Evolutionary conservation across 108 stramenopile species (phyloP).

Genomic region (Aurantiochytrium sp.): DNA sequence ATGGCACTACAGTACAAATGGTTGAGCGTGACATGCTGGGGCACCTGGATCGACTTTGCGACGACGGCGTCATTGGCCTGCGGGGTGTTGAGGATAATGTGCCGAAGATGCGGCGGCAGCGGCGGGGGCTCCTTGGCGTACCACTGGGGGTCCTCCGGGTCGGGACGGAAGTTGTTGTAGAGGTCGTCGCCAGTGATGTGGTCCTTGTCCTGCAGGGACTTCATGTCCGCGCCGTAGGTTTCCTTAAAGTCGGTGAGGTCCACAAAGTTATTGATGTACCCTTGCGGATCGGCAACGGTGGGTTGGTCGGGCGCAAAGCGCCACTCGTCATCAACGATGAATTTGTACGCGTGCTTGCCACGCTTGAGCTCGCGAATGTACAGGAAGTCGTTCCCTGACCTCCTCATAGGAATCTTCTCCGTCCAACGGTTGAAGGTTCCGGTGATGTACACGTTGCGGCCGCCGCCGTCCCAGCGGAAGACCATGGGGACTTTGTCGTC

Average conservation of each 20-base stretch:
- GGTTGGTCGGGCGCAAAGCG: conserved; percentile 69
- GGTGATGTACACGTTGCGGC: conserved; percentile 92
- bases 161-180: conserved; percentile 81
- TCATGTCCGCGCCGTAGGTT: neutral
- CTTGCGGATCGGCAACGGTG: conserved; percentile 91
- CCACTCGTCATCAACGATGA: conserved; percentile 99
- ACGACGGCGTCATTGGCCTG: conserved; percentile 76
- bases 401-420: conserved; percentile 95
- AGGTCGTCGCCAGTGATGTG: conserved; percentile 68
- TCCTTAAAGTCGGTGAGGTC: conserved; percentile 94
- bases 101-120: conserved; percentile 95
- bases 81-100: conserved; percentile 95
- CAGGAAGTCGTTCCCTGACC: conserved; percentile 98
- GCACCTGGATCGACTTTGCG: conserved; percentile 73
- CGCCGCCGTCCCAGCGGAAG: conserved; percentile 98
- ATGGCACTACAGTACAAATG: conserved; percentile 99
- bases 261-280: conserved; percentile 97
- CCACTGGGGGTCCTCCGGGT: conserved; percentile 92
- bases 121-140: conserved; percentile 99
- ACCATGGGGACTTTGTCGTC: conserved; percentile 91
- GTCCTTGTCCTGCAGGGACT: neutral
- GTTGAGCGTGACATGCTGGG: conserved; percentile 95
- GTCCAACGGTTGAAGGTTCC: conserved; percentile 99
- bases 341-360: conserved; percentile 96
- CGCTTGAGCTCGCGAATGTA: conserved; percentile 94